phyloP scores from a whole-genome alignment of 192 early-diverging fungal genomes.

The Mortierella claussenii region DNA sequence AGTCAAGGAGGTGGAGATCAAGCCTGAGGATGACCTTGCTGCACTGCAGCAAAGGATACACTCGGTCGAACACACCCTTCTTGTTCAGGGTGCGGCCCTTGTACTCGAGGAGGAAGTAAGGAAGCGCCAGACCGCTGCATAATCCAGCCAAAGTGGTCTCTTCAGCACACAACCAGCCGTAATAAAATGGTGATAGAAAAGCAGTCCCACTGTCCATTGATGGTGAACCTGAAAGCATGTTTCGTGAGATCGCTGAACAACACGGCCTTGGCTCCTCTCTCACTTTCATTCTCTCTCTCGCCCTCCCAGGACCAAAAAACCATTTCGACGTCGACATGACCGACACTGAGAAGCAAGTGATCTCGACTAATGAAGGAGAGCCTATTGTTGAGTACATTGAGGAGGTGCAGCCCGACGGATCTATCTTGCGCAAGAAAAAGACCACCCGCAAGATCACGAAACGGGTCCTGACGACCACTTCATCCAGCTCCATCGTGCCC shows the following conservation, averaged over 20 bases:
- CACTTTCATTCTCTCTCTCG: no score
- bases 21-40: slow-evolving; percentile 79
- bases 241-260: no score
- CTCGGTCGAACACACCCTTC: slow-evolving; percentile 84
- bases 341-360: slow-evolving; percentile 29
- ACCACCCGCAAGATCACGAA: slow-evolving; percentile 41
- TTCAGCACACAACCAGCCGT: neutral
- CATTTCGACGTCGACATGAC: slow-evolving; percentile 22
- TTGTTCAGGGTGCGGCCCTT: slow-evolving; percentile 79
- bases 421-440: slow-evolving; percentile 34
- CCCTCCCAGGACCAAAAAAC: no score
- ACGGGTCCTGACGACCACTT: slow-evolving; percentile 15
- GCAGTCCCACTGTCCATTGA: no score
- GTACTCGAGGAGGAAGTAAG: slow-evolving; percentile 62
- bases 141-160: neutral
- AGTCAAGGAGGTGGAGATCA: slow-evolving; percentile 80
- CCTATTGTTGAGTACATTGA: slow-evolving; percentile 29
- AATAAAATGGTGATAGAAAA: no score
- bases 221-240: no score
- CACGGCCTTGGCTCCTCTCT: no score
- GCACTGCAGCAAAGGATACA: slow-evolving; percentile 92
- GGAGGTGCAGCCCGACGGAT: slow-evolving; percentile 31
- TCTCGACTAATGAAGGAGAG: slow-evolving; percentile 19
- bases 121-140: slow-evolving; percentile 12
- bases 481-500: slow-evolving; percentile 6